Base-by-base conservation (phyloP, 306 rosid genomes). In the Sesbania bispinosa region DNA sequence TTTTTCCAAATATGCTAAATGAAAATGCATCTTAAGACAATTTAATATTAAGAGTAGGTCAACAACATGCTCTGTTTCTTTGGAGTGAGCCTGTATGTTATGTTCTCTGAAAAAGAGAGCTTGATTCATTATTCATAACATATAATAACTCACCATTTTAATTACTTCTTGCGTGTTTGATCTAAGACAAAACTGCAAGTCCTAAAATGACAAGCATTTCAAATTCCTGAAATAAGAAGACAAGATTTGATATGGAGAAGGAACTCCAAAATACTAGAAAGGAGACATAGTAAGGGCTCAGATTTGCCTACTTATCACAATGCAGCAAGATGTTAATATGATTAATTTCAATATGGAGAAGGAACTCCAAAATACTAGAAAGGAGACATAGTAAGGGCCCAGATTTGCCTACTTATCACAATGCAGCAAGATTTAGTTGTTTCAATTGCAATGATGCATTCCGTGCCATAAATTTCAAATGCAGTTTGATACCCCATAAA, bases 311-410 rank as follows among this genome's bases (percentile, higher is more conserved):
- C 51, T 41, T 42, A 18, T 41, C 15, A 29, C 32, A 13, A 42
- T 30, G 24, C 35, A 51, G 38, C 64, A 27, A 45, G 43, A 46
- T 45, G n/a, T n/a, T n/a, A n/a, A n/a, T n/a, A n/a, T n/a, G n/a
- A n/a, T n/a, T 35, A 2, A 19, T 35, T 26, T 81, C 46, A 82
- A 77, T 59, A 81, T 69, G 41, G 36, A 15, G 14, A 53, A 48
- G 48, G 52, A 47, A 48, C 32, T 5, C 36, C 42, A 73, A 33
- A 5, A 21, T 41, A 61, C 39, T 14, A 39, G 36, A 39, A 63
- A 67, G 51, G 23, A 38, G 18, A 77, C 10, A 30, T 45, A 74
- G 47, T 30, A 54, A 35, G 20, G 10, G 23, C 29, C n/a, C n/a
- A n/a, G 65, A 38, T 42, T 50, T 75, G 5, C 19, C 14, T 19